phyloP scores from a whole-genome alignment of 2,329 filamentous ascomycete species.

The Paraphoma chrysanthemicola region DNA sequence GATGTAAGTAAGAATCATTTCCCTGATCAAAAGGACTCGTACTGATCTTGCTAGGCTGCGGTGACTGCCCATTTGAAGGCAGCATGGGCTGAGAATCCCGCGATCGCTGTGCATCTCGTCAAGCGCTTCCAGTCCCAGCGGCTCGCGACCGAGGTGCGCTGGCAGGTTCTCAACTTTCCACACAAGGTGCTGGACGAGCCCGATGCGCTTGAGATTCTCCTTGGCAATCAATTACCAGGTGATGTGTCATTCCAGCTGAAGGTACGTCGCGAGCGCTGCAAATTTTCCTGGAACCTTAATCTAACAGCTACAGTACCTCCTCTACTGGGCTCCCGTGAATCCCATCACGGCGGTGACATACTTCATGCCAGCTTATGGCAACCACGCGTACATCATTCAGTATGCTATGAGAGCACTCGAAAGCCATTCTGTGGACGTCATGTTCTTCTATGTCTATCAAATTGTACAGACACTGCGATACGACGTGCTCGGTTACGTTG shows the following conservation, averaged over 20 bases:
- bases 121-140: conserved; percentile 79
- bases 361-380: conserved; percentile 88
- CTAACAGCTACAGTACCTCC: conserved; percentile 68
- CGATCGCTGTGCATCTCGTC: conserved; percentile 84
- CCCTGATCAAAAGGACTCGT: too few species aligned
- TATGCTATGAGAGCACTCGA: conserved; percentile 96
- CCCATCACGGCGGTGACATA: conserved; percentile 92
- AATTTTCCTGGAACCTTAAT: background rate
- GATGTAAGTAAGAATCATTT: too few species aligned
- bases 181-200: conserved; percentile 82
- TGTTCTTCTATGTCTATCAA: conserved; percentile 98
- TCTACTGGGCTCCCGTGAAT: conserved; percentile 93
- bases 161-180: conserved; percentile 80
- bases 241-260: conserved; percentile 88
- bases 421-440: conserved; percentile 93
- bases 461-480: conserved; percentile 96
- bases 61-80: conserved; percentile 73
- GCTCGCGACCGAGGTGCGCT: conserved; percentile 77
- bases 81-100: conserved; percentile 86
- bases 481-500: conserved; percentile 90
- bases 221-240: conserved; percentile 76
- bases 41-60: conserved; percentile 54
- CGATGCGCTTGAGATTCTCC: conserved; percentile 80
- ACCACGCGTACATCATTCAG: conserved; percentile 92
- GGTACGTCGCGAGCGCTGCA: conserved; percentile 52